Conservation (phyloP, 352 stramenopile genomes). For the Phytophthora tentaculata region DNA sequence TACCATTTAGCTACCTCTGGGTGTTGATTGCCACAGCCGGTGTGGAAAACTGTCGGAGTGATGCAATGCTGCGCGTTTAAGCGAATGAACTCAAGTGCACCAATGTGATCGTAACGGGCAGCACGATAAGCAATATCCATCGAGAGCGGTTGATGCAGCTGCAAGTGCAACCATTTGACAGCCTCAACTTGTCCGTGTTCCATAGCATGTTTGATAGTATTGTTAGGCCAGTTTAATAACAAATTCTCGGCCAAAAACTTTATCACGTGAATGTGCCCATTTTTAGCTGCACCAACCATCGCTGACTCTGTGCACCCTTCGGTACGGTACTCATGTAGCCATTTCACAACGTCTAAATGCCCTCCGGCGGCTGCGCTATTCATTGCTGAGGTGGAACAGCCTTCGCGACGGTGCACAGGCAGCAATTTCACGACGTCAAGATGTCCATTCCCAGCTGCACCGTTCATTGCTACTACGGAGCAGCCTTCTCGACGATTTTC, state of each 20-base stretch:
- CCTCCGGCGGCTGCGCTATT: not conserved
- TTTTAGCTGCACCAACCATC: not conserved
- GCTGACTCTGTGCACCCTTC: not conserved
- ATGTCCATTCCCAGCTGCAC: not conserved
- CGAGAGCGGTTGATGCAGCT: not conserved
- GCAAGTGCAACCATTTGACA: slow-evolving; percentile 6
- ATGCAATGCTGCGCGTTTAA: slow-evolving; percentile 1
- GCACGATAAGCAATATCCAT: not conserved
- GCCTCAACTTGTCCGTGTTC: slow-evolving; percentile 1
- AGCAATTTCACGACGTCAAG: not conserved
- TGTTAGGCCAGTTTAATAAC: not conserved
- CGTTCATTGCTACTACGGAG: slow-evolving; percentile 17
- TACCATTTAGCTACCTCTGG: slow-evolving; percentile 3
- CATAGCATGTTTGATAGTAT: not conserved
- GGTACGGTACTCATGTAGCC: not conserved
- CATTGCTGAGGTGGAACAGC: not conserved
- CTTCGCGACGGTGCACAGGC: not conserved
- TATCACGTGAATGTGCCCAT: not conserved
- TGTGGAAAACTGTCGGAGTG: slow-evolving; percentile 1
- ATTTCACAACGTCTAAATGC: slow-evolving; percentile 4
- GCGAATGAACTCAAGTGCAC: slow-evolving; percentile 11
- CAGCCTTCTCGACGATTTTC: slow-evolving; percentile 18
- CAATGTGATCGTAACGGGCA: slow-evolving; percentile 10
- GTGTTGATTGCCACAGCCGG: not conserved
- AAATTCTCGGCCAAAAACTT: not conserved